phyloP scores from a whole-genome alignment of 495 filamentous ascomycete genomes.

The Lasiosphaeria miniovina region DNA sequence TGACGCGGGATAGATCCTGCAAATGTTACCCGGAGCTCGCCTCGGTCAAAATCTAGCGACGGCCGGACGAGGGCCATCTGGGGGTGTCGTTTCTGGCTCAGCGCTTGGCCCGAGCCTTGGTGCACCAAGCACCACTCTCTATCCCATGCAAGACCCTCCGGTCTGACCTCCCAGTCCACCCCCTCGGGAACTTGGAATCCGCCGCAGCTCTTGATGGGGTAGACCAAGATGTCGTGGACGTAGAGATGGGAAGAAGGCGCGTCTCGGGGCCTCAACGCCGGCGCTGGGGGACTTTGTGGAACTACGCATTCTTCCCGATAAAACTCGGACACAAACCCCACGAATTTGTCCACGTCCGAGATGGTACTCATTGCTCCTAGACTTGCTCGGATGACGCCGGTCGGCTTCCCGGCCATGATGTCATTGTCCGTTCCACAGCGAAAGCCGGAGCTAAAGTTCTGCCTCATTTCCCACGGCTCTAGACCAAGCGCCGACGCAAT shows the following conservation, averaged over 20 bases:
- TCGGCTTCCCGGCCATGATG: slow-evolving; percentile 77
- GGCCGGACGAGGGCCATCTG: slow-evolving; percentile 79
- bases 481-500: slow-evolving; percentile 66
- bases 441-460: slow-evolving; percentile 76
- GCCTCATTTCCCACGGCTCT: slow-evolving; percentile 72
- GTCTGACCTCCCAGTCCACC: slow-evolving; percentile 66
- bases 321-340: slow-evolving; percentile 73
- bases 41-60: slow-evolving; percentile 57
- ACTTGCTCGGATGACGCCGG: slow-evolving; percentile 80
- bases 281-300: background rate
- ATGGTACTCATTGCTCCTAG: slow-evolving; percentile 84
- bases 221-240: slow-evolving; percentile 63
- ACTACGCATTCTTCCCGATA: slow-evolving; percentile 55
- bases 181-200: slow-evolving; percentile 67
- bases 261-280: slow-evolving; percentile 4
- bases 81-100: slow-evolving; percentile 81
- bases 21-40: slow-evolving; percentile 51
- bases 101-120: slow-evolving; percentile 68
- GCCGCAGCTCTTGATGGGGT: slow-evolving; percentile 87
- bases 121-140: slow-evolving; percentile 92
- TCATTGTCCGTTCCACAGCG: slow-evolving; percentile 79
- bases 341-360: slow-evolving; percentile 67
- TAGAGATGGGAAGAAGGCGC: slow-evolving; percentile 24
- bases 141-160: slow-evolving; percentile 85
- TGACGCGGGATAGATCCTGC: slow-evolving; percentile 35